A percentile compares a stretch with the other conserved stretches of the same genome.
These are phyloP conservation scores for Eutypella sp. DNA, from an alignment of 2,329 filamentous ascomycete genomes.

Conservation along the genomic window DNA sequence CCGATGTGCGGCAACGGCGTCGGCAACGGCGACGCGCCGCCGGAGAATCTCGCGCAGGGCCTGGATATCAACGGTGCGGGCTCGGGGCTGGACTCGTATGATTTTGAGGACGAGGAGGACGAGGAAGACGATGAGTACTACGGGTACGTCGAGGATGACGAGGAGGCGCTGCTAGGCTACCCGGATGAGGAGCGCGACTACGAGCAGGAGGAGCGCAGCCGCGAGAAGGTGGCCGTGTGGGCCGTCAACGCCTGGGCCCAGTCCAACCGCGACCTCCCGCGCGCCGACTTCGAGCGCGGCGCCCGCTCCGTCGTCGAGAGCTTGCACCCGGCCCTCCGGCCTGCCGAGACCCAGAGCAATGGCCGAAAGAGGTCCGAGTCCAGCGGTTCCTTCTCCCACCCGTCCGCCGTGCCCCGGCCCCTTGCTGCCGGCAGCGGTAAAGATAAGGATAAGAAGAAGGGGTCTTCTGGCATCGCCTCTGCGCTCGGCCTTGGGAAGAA, in stretches of 20 bases:
- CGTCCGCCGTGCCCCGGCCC: constrained; percentile 15
- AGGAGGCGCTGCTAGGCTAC: too few relatives aligned
- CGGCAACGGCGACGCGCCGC: too few relatives aligned
- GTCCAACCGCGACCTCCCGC: neutral
- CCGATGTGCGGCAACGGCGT: neutral
- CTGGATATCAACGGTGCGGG: neutral
- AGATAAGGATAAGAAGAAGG: neutral
- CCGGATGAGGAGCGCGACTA: constrained; percentile 10
- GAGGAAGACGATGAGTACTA: neutral
- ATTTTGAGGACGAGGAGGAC: constrained; percentile 9
- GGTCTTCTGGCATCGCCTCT: neutral
- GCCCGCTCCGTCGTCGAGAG: constrained; percentile 14
- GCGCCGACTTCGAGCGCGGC: constrained; percentile 8
- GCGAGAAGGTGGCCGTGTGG: constrained; percentile 18
- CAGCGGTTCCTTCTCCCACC: constrained; percentile 3
- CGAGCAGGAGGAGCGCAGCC: constrained; percentile 13
- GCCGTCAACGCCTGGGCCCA: constrained; percentile 10
- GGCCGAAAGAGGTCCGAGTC: neutral
- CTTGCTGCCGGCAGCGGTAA: constrained; percentile 4
- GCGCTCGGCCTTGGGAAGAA: neutral
- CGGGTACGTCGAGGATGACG: neutral
- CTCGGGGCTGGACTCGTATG: constrained; percentile 5
- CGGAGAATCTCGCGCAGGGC: too few relatives aligned
- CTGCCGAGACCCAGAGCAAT: neutral
- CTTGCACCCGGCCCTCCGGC: constrained; percentile 22